Evolutionary conservation across 768 basidiomycete species (phyloP), one percentile per base, ranked within the genome.

Genomic region (Mycena belliarum): DNA sequence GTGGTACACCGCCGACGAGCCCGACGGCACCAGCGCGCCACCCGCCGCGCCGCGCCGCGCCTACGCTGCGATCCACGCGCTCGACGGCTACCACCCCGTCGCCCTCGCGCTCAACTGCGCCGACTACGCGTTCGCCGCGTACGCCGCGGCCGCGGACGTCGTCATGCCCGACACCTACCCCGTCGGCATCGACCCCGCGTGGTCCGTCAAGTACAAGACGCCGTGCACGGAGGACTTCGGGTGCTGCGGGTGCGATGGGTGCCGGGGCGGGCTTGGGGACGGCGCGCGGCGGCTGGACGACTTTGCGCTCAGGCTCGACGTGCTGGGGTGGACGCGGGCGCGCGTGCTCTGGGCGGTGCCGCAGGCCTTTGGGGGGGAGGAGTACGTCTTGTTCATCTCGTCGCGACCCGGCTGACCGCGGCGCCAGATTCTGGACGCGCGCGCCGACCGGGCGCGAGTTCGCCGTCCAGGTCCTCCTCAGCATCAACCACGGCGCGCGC

Each of bases 201-300:
- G 68, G 63, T 80, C 79, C 29, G 66, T 61, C 48, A 69, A 72
- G 23, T 82, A 80, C 74, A 57, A 76, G 44, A 83, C 82, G 0
- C 41, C 70, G 2, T 83, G 82, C 66, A 80, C 80, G 2, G 57
- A 64, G 3, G 74, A 77, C 52, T 83, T 76, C 53, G 85, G 83
- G 4, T 77, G 76, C 64, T 85, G 83, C 49, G 85, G 85, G 6
- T 87, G 85, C 61, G 85, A 86, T 63, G 79, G 83, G 57, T 86
- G 85, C 66, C 64, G 72, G 28, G 84, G 84, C 24, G 70, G 68
- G 28, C 78, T 83, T 52, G 78, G 79, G 56, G 84, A 85, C 58
- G 73, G 84, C 21, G 75, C 76, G 33, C 71, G 72, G 3, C 76
- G 83, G 21, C 71, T 84, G 56, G 76, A 82, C 47, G 73, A 77